Evolutionary conservation across 345 rosid species (phyloP), one percentile per base, ranked within the genome.

Genomic region (Eutrema japonicum): DNA sequence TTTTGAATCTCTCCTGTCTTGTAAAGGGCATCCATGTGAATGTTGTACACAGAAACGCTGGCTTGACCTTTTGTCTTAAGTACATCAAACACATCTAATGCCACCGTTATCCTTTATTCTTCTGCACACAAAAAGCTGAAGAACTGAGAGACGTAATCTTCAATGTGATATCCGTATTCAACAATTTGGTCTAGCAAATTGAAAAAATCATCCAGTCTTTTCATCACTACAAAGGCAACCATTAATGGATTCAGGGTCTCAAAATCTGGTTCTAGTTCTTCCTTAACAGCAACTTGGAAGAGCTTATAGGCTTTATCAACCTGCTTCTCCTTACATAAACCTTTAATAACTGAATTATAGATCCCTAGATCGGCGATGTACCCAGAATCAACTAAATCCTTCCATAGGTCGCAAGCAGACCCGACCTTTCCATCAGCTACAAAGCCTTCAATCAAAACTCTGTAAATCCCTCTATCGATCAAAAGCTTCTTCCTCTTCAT

Each of bases 291-390:
- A 55, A 77, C 73, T 40, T 78, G 80, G 63, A 88, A 84, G 66
- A 86, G 86, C 78, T 83, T 84, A 51, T 75, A 75, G 40, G 96
- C 94, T 69, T 83, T 87, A 76, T 87, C 87, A 27, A 85, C 85
- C 51, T 27, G 79, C 63, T 22, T 80, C 27, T 66, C 83, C 30
- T 67, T 70, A 64, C 94, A 91, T 48, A 88, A 71, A 42, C 97
- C 97, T 78, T 56, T 74, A 59, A 91, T 87, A 32, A 91, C 79
- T 12, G 89, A 81, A 80, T 84, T 87, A 68, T 88, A 87, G 36
- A 91, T 91, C 77, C 81, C 81, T 74, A 91, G 70, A 81, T 88
- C 92, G n/a, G 89, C 87, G 10, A 89, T 80, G 59, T 87, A 87
- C 54, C 92, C 89, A 0, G 94, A 87, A 70, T 85, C 85, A 41